Conservation (phyloP, 768 basidiomycete genomes). For the Lentinula detonsa region DNA sequence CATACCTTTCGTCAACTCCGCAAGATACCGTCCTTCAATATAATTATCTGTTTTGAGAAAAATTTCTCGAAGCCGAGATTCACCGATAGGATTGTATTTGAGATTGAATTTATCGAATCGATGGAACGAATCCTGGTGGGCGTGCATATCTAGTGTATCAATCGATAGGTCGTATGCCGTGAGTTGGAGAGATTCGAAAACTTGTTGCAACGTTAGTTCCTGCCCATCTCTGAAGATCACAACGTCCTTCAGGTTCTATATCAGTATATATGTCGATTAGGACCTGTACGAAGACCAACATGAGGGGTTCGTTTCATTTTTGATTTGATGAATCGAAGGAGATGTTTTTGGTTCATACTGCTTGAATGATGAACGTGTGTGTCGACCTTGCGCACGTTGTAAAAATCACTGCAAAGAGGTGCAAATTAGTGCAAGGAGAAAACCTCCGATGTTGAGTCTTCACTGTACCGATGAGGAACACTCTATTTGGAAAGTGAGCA, state of each 20-base stretch:
- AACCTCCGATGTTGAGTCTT: background rate
- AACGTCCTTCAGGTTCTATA: slow-evolving; percentile 56
- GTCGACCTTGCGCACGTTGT: slow-evolving; percentile 97
- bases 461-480: slow-evolving; percentile 72
- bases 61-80: slow-evolving; percentile 91
- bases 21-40: slow-evolving; percentile 87
- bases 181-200: slow-evolving; percentile 93
- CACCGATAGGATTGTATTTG: slow-evolving; percentile 96
- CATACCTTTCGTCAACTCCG: slow-evolving; percentile 86
- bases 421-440: background rate
- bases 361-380: slow-evolving; percentile 99
- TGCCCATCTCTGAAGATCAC: slow-evolving; percentile 94
- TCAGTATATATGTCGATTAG: background rate
- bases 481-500: slow-evolving; percentile 32
- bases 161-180: slow-evolving; percentile 98
- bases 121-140: slow-evolving; percentile 96
- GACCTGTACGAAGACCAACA: slow-evolving; percentile 32
- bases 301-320: slow-evolving; percentile 89
- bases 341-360: slow-evolving; percentile 99
- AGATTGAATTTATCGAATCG: slow-evolving; percentile 98
- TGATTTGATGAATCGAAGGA: slow-evolving; percentile 97
- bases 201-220: slow-evolving; percentile 82
- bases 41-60: slow-evolving; percentile 98
- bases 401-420: slow-evolving; percentile 74
- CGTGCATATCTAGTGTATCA: slow-evolving; percentile 99